Percentiles rank a stretch among this genome's conserved stretches.
Conservation (phyloP, 2,329 filamentous ascomycete genomes). For the Cladosporium sp. region DNA sequence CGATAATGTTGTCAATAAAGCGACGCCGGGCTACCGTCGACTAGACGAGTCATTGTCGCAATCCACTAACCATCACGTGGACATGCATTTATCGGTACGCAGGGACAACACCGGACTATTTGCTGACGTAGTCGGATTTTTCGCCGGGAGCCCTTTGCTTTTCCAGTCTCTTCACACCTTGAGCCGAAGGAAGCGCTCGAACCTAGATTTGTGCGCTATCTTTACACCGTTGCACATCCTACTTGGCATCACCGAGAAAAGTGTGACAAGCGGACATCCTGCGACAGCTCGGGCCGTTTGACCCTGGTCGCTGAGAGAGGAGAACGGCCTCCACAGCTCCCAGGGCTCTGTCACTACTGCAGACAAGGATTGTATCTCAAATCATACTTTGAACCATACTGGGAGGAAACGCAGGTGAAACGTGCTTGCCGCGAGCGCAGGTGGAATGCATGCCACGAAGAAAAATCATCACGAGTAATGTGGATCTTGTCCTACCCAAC, state of each 20-base stretch:
- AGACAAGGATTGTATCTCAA: constrained; percentile 8
- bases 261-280: constrained; percentile 7
- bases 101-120: not conserved
- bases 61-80: constrained; percentile 9
- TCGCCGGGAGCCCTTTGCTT: not conserved
- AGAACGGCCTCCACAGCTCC: not conserved
- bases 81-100: not conserved
- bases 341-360: not conserved
- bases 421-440: not conserved
- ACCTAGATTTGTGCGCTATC: constrained; percentile 12
- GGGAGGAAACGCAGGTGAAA: constrained; percentile 3
- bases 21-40: not conserved
- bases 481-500: constrained; percentile 7
- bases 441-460: not conserved
- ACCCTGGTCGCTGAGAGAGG: not conserved
- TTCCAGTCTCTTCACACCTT: not conserved
- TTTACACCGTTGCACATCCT: constrained; percentile 6
- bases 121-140: constrained; percentile 2
- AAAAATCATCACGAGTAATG: not conserved
- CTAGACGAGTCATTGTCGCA: constrained; percentile 11
- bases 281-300: constrained; percentile 17
- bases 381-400: not conserved
- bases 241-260: constrained; percentile 4
- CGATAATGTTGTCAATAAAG: not conserved
- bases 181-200: constrained; percentile 7